Percentiles rank a stretch among this genome's conserved stretches.
Conservation (phyloP, 768 basidiomycete genomes). For the Boletus subparvulus region DNA sequence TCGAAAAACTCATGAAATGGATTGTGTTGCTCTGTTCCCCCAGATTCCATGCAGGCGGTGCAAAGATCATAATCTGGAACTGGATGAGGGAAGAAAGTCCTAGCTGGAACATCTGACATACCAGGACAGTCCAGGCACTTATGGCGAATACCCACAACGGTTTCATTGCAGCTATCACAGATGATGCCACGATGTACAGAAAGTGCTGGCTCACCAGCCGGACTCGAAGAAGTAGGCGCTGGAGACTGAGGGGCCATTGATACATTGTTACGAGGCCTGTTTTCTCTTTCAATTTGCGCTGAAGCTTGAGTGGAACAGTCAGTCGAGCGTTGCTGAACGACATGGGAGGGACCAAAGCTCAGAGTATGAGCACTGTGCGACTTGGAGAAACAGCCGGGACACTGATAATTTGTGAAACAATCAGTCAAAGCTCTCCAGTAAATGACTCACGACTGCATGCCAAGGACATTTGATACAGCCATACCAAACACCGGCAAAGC, state of each 20-base stretch:
- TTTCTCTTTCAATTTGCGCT: background rate
- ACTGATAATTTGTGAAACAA: conserved; percentile 21
- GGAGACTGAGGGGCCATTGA: background rate
- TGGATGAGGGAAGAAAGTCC: background rate
- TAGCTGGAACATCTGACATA: conserved; percentile 30
- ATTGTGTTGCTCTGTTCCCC: conserved; percentile 52
- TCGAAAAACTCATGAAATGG: conserved; percentile 71
- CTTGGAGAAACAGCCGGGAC: conserved; percentile 29
- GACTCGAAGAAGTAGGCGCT: background rate
- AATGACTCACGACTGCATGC: conserved; percentile 30
- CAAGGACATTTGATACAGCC: conserved; percentile 34
- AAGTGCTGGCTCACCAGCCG: background rate
- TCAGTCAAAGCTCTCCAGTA: background rate
- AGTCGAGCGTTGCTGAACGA: conserved; percentile 22
- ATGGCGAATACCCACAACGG: conserved; percentile 65
- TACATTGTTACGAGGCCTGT: background rate
- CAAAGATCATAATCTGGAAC: conserved; percentile 71
- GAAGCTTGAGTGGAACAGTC: background rate
- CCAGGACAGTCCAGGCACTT: conserved; percentile 80
- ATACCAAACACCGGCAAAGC: conserved; percentile 28
- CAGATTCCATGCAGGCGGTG: conserved; percentile 51
- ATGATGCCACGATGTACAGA: conserved; percentile 52
- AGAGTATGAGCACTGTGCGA: conserved; percentile 28
- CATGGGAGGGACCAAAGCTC: conserved; percentile 33
- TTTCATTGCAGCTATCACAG: conserved; percentile 64